Evolutionary conservation across 768 basidiomycete genomes (phyloP), one percentile per base, ranked within the genome.

Genomic region (Pleurotus salmoneostramineus): DNA sequence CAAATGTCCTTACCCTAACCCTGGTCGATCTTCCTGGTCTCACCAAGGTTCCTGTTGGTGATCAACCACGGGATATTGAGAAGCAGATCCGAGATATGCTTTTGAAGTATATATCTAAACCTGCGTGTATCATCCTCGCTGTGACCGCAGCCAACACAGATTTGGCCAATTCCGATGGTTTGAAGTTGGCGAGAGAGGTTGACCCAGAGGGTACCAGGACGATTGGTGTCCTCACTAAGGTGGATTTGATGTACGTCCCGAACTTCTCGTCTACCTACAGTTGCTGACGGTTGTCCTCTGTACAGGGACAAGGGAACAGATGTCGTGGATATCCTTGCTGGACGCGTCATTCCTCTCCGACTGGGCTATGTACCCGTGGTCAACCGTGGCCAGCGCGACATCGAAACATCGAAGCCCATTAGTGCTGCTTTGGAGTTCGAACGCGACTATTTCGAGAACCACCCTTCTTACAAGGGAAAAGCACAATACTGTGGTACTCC

Each of bases 301-400:
- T 57, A n/a, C 59, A 96, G 93, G 93, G 96, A 99, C 77, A 83
- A 82, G 66, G 97, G 97, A 56, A 98, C 96, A 5, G 96, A 99
- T 70, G 97, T 99, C 36, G 95, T 99, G 32, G 97, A 99, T 72
- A 98, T 99, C 69, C 85, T 99, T 49, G 97, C 97, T 3, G 96
- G 97, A 6, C 87, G 97, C 50, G 86, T 99, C 64, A 98, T 98
- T 67, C 97, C 96, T 50, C 82, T 99, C 37, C 88, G 97, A 58
- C 75, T 99, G 43, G 97, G 97, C 52, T 99, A 98, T 68, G 97
- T 98, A 3, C 97, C 97, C 7, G 97, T 99, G 6, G 97, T 99
- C 66, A 99, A 99, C 72, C 87, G 97, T 69, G 95, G 96, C 37
- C 97, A 98, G 70, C 87, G 95, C 49, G 97, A 99, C 71, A 99